Percentiles rank a stretch among this genome's conserved stretches.
phyloP scores from a whole-genome alignment of 139 green algal genomes.

The Chlamydomonas applanata region DNA sequence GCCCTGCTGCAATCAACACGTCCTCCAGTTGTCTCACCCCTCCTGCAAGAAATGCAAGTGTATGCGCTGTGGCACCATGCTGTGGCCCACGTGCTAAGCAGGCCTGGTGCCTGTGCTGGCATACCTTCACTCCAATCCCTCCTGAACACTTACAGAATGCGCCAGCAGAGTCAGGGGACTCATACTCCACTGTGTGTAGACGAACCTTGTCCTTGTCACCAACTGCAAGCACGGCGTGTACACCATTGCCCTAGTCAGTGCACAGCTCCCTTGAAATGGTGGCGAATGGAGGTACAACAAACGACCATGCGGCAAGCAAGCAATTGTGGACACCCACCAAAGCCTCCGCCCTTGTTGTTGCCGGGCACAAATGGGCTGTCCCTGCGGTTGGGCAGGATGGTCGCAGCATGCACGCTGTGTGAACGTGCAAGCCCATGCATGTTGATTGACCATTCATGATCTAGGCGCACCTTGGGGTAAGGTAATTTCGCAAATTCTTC shows the following conservation, averaged over 20 bases:
- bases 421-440: not conserved
- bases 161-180: constrained; percentile 68
- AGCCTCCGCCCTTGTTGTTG: constrained; percentile 84
- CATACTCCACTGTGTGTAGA: constrained; percentile 76
- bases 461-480: constrained; percentile 17
- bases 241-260: not conserved
- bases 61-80: too few relatives aligned
- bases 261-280: not conserved
- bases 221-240: constrained; percentile 42
- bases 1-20: too few relatives aligned
- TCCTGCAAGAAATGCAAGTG: too few relatives aligned
- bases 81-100: too few relatives aligned
- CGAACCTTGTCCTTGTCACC: constrained; percentile 72
- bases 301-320: not conserved
- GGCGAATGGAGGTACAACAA: not conserved
- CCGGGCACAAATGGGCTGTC: constrained; percentile 66
- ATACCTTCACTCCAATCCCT: too few relatives aligned
- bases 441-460: too few relatives aligned
- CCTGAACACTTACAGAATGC: not conserved
- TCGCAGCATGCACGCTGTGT: not conserved
- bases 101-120: too few relatives aligned
- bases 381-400: constrained; percentile 20
- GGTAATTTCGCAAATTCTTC: constrained; percentile 19
- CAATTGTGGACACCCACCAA: constrained; percentile 60
- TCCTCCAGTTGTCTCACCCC: too few relatives aligned